Percentiles rank a stretch among this genome's conserved stretches.
Conservation (phyloP, 2,329 filamentous ascomycete genomes). For the Apiospora pterosperma region DNA sequence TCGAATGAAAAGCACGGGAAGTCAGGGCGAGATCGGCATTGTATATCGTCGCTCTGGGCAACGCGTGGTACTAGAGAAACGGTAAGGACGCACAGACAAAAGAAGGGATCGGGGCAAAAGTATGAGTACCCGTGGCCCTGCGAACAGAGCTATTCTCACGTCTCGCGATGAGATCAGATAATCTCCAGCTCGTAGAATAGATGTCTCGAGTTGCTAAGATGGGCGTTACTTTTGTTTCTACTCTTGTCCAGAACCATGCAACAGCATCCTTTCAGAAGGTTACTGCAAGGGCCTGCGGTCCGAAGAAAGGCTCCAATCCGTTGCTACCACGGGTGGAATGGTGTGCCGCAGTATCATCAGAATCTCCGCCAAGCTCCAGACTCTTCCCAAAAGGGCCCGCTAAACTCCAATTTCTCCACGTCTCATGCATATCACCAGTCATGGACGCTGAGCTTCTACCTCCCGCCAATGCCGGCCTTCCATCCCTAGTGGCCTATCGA, state of each 20-base stretch:
- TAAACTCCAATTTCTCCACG: conserved; percentile 23
- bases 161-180: neutral
- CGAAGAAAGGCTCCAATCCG: conserved; percentile 24
- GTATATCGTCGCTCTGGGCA: neutral
- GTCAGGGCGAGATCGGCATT: neutral
- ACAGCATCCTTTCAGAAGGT: conserved; percentile 11
- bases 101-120: neutral
- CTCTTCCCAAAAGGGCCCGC: conserved; percentile 21
- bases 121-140: neutral
- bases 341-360: conserved; percentile 26
- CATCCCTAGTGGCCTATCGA: conserved; percentile 14
- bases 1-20: neutral
- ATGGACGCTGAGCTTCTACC: conserved; percentile 23
- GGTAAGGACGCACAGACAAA: neutral
- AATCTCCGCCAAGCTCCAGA: conserved; percentile 23
- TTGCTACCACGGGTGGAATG: conserved; percentile 16
- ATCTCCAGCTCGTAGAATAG: neutral
- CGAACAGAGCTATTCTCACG: neutral
- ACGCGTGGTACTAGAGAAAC: neutral
- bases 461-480: conserved; percentile 14
- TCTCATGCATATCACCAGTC: conserved; percentile 27
- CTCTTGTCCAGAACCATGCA: neutral
- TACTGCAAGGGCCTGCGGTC: conserved; percentile 34
- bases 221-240: neutral
- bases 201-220: neutral